Conservation (phyloP, 768 basidiomycete species). For the Lepiota venenata region DNA sequence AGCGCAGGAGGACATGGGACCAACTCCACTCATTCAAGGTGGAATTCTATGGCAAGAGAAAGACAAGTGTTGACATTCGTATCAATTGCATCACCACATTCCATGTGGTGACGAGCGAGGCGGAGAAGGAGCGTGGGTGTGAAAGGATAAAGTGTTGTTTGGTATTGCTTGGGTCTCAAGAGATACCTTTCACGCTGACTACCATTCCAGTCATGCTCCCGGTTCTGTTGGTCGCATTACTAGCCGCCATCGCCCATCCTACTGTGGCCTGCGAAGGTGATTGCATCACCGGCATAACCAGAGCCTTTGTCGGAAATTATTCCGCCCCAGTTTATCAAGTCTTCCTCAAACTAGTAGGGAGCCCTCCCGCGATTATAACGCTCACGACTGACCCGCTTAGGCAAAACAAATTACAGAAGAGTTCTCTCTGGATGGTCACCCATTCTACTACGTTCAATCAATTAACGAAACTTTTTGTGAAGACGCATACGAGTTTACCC, state of each 20-base stretch:
- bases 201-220: slow-evolving; percentile 13
- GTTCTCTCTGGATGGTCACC: slow-evolving; percentile 13
- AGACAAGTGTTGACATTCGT: no score
- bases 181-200: no score
- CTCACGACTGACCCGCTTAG: slow-evolving; percentile 11
- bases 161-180: no score
- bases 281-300: slow-evolving; percentile 60
- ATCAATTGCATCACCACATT: no score
- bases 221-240: slow-evolving; percentile 27
- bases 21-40: no score
- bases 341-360: slow-evolving; percentile 40
- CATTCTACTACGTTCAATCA: slow-evolving; percentile 37
- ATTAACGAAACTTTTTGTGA: slow-evolving; percentile 44
- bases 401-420: slow-evolving; percentile 18
- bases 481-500: slow-evolving; percentile 39
- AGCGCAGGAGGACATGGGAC: no score
- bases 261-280: slow-evolving; percentile 62
- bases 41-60: no score
- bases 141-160: no score
- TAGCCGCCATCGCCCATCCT: slow-evolving; percentile 15
- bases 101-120: no score
- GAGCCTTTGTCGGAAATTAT: slow-evolving; percentile 51
- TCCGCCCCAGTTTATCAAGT: slow-evolving; percentile 34
- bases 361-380: neutral
- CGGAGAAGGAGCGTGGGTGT: no score